Evolutionary conservation across 495 filamentous ascomycete species (phyloP).

Genomic region (Tuber melanosporum): DNA sequence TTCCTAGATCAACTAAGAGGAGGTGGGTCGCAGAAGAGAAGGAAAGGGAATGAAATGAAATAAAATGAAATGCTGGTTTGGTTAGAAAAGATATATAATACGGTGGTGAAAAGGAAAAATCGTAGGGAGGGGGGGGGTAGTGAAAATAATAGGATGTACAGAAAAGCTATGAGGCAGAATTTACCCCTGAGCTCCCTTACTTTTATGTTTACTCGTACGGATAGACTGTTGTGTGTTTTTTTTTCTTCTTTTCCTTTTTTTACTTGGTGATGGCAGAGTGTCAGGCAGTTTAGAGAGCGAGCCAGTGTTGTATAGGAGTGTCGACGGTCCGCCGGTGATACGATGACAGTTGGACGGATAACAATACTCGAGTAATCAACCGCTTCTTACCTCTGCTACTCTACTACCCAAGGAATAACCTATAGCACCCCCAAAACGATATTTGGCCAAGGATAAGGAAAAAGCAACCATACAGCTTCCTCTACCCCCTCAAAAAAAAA

Average conservation of each 20-base stretch:
- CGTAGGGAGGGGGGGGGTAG: neutral
- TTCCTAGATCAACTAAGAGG: conserved; percentile 3
- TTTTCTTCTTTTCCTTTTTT: neutral
- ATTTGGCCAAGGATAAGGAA: neutral
- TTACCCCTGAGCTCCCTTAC: neutral
- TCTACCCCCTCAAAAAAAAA: neutral
- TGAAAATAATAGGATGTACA: conserved; percentile 1
- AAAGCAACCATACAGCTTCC: neutral
- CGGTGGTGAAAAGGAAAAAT: conserved; percentile 5
- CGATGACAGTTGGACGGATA: neutral
- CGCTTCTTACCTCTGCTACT: neutral
- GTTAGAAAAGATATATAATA: neutral
- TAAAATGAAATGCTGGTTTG: neutral
- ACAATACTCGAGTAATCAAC: neutral
- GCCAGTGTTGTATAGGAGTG: neutral
- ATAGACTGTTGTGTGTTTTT: neutral
- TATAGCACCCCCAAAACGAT: neutral
- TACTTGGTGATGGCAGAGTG: neutral
- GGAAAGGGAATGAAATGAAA: neutral
- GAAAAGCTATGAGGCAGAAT: neutral
- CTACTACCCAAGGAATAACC: neutral
- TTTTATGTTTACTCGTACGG: neutral
- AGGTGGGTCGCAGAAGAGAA: neutral
- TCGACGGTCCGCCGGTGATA: neutral
- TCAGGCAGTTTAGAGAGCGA: neutral